Evolutionary conservation across 805 yeast genomes (phyloP).

Genomic region (Hanseniaspora taiwanica): DNA sequence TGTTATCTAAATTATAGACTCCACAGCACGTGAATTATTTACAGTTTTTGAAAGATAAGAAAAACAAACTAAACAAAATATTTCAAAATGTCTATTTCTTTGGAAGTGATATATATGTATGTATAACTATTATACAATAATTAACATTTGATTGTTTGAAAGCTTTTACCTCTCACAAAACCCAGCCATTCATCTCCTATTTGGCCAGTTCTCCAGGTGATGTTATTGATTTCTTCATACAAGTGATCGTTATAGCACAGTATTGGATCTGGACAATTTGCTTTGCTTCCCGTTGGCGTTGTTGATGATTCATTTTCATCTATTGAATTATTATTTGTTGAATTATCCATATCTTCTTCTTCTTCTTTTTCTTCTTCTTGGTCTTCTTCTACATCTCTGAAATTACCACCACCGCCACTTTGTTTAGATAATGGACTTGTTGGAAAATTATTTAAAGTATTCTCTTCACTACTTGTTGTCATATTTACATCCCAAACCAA

Average conservation of each 20-base stretch:
- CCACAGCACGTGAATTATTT: too few relatives aligned
- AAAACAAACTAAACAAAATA: too few relatives aligned
- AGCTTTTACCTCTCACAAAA: conserved; percentile 50
- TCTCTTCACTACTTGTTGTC: conserved; percentile 8
- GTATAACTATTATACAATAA: too few relatives aligned
- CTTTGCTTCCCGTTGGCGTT: conserved; percentile 4
- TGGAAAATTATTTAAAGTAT: too few relatives aligned
- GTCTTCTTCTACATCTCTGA: too few relatives aligned
- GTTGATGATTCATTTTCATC: not conserved
- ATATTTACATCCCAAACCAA: conserved; percentile 49
- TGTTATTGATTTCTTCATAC: conserved; percentile 58
- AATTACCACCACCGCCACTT: conserved; percentile 2
- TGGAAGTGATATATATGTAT: too few relatives aligned
- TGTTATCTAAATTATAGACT: too few relatives aligned
- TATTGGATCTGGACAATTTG: conserved; percentile 16
- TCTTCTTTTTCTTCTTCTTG: too few relatives aligned
- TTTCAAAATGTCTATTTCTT: too few relatives aligned
- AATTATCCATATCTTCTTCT: not conserved
- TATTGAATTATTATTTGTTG: not conserved
- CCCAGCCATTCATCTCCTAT: conserved; percentile 70
- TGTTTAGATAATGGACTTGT: conserved; percentile 1
- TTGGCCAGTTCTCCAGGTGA: conserved; percentile 45
- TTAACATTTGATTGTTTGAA: conserved; percentile 41
- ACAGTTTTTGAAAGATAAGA: too few relatives aligned
- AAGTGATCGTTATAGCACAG: conserved; percentile 43